phyloP scores from a whole-genome alignment of 345 rosid genomes.

The Populus ilicifolia region DNA sequence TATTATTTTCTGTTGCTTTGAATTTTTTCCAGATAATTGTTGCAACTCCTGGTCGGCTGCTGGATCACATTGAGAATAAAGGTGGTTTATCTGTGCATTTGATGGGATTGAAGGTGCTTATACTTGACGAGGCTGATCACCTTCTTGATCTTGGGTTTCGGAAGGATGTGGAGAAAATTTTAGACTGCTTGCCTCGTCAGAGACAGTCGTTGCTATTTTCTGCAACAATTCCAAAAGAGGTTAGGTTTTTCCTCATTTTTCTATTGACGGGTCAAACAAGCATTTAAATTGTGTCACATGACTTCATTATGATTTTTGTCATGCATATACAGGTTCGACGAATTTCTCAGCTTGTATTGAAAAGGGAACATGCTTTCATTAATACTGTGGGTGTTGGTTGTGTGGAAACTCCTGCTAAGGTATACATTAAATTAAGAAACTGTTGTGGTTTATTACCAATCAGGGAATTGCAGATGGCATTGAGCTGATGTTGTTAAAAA shows the following conservation, averaged over 20 bases:
- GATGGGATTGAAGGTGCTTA: conserved; percentile 86
- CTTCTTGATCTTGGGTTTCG: conserved; percentile 91
- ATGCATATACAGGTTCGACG: conserved; percentile 66
- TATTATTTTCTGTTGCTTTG: conserved; percentile 3
- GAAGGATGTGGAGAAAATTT: conserved; percentile 85
- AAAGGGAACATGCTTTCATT: conserved; percentile 69
- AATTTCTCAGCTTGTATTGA: conserved; percentile 85
- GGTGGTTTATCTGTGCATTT: conserved; percentile 70
- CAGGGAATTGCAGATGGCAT: neutral
- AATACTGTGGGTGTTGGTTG: conserved; percentile 71
- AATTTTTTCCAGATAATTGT: conserved; percentile 59
- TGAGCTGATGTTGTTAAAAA: neutral
- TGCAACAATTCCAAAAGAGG: conserved; percentile 95
- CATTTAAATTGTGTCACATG: neutral
- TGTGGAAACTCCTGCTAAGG: conserved; percentile 86
- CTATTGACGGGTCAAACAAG: conserved; percentile 3
- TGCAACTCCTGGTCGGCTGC: conserved; percentile 93
- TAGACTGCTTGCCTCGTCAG: conserved; percentile 78
- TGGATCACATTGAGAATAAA: conserved; percentile 91
- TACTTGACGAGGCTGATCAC: conserved; percentile 95
- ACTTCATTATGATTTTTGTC: neutral
- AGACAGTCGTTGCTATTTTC: conserved; percentile 87
- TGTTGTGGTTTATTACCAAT: neutral
- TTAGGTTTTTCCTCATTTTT: conserved; percentile 20
- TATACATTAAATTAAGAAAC: conserved; percentile 8